Evolutionary conservation across 177 flowering plant genomes (phyloP), one percentile per base, ranked within the genome.

Genomic region (Tripterygium wilfordii): DNA sequence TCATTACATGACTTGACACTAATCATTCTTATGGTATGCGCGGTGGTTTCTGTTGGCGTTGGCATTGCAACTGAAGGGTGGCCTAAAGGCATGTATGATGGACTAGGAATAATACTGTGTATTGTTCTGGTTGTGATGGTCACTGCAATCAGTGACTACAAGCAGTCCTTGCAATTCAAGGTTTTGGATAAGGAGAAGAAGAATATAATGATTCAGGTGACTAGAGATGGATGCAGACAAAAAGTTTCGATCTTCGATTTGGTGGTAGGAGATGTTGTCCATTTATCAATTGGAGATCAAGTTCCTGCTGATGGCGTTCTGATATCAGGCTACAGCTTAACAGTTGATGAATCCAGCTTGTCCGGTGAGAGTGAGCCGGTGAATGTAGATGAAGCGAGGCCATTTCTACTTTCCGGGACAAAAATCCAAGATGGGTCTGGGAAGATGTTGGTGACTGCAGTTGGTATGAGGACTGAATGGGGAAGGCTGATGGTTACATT

Each of bases 381-480:
- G 39, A 46, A 62, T 25, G 58, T 71, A 8, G 36, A 51, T 10
- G 9, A 56, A 35, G 36, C 60, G 16, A 63, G 24, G 42, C 86
- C 86, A 15, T 80, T 80, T 43, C 77, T 80, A 21, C 56, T 79
- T 9, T 54, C 86, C 0, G 86, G 86, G n/a, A 72, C 83, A 16
- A 80, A 75, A 64, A 80, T 80, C 21, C 77, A 72, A 54, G 83
- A 80, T 64, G 86, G 86, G 12, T 70, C 75, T n/a, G 80, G 71
- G 3, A 77, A 68, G 48, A 80, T 80, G 83, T 31, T 77, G 37
- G 80, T 80, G 20, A 77, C 80, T 14, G 26, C 80, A 0, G 83
- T 80, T 50, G 86, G 86, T 5, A 80, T 80, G 83, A 77, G 67
- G 51, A 80, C 86, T 19, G 86, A 80, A 65, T 80, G 86, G 86